These are phyloP conservation scores for Citrus hindsii DNA, from an alignment of 345 rosid genomes.

Conservation along the genomic window DNA sequence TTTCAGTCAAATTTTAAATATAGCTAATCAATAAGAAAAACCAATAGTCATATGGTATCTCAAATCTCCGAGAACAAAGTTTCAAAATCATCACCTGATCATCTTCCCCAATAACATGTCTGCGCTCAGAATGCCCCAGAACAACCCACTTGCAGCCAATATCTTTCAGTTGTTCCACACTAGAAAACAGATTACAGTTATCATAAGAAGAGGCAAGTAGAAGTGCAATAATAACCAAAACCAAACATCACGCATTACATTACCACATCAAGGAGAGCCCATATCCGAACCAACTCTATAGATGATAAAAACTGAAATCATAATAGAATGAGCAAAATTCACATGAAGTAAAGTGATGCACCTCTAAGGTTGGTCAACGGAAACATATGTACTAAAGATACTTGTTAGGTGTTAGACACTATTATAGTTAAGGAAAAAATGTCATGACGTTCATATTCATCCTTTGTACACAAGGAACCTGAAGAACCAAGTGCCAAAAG, in stretches of 20 bases:
- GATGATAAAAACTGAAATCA: background rate
- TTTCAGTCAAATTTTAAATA: conserved; percentile 6
- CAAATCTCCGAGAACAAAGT: background rate
- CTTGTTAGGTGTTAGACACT: background rate
- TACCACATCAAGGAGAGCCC: background rate
- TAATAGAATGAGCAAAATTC: background rate
- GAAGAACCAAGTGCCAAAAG: background rate
- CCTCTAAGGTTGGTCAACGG: background rate
- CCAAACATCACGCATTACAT: background rate
- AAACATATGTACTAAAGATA: background rate
- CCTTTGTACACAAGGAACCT: background rate
- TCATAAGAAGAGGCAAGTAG: background rate
- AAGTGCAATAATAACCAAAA: background rate
- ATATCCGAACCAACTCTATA: background rate
- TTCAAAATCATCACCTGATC: conserved; percentile 53
- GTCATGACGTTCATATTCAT: background rate
- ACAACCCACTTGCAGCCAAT: conserved; percentile 95
- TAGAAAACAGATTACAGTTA: conserved; percentile 23
- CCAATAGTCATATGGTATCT: background rate
- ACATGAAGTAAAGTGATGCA: background rate
- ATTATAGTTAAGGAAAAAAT: background rate
- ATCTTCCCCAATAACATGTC: conserved; percentile 90
- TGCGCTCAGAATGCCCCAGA: conserved; percentile 97
- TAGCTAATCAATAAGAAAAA: background rate
- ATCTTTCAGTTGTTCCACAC: conserved; percentile 93